Conservation (phyloP, 371 early-diverging fungal genomes). For the Mucor racemosus region DNA sequence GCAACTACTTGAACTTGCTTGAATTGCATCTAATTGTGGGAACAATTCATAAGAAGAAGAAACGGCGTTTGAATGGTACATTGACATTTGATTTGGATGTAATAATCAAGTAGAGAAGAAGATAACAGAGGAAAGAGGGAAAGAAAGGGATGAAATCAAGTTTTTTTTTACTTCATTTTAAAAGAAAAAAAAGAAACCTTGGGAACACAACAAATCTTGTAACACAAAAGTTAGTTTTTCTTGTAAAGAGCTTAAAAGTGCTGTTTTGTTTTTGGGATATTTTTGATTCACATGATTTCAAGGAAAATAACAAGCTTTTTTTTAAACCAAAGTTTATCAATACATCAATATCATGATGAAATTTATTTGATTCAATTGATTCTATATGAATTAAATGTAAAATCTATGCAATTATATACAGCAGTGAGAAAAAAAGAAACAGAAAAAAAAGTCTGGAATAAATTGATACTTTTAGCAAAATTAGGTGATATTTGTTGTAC, state of each 20-base stretch:
- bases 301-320: background rate
- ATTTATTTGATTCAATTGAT: no score
- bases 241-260: background rate
- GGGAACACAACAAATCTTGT: conserved; percentile 6
- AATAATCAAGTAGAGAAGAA: background rate
- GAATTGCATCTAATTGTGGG: conserved; percentile 9
- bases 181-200: background rate
- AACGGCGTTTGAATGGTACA: background rate
- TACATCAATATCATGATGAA: background rate
- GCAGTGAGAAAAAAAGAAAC: no score
- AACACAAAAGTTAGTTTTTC: conserved; percentile 11
- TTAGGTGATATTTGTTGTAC: background rate
- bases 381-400: no score
- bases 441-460: no score
- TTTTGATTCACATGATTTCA: conserved; percentile 15
- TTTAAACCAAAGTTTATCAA: background rate
- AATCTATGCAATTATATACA: no score
- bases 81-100: background rate
- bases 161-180: background rate
- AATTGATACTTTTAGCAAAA: no score
- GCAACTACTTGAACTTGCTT: background rate
- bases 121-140: background rate
- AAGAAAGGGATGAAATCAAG: background rate
- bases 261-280: conserved; percentile 9
- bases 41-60: conserved; percentile 5